A percentile compares a stretch with the other conserved stretches of the same genome.
phyloP scores from a whole-genome alignment of 1,139 yeast genomes.

The Yamadazyma atlantica region DNA sequence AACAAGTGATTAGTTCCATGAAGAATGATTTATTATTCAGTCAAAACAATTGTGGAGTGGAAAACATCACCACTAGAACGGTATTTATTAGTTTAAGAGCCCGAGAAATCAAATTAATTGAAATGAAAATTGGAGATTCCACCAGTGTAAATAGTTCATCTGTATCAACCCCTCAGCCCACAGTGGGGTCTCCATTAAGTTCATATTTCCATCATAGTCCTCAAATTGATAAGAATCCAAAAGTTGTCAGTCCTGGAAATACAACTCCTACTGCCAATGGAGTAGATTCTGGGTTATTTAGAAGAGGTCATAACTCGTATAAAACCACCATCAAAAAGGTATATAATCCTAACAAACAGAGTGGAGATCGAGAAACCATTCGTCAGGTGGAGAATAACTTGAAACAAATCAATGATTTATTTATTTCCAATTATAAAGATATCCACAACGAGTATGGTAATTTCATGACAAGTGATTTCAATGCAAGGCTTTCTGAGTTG shows the following conservation, averaged over 20 bases:
- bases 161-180: slow-evolving; percentile 7
- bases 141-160: slow-evolving; percentile 2
- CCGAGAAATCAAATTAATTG: slow-evolving; percentile 55
- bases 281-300: no score
- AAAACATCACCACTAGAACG: slow-evolving; percentile 34
- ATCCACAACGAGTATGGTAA: slow-evolving; percentile 6
- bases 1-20: slow-evolving; percentile 53
- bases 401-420: slow-evolving; percentile 27
- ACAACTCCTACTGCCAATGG: neutral
- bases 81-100: slow-evolving; percentile 52
- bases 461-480: slow-evolving; percentile 16
- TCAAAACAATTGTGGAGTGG: slow-evolving; percentile 37
- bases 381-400: slow-evolving; percentile 25
- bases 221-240: slow-evolving; percentile 1
- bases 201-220: slow-evolving; percentile 7
- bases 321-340: slow-evolving; percentile 39
- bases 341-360: slow-evolving; percentile 33
- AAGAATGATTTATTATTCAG: slow-evolving; percentile 51
- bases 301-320: slow-evolving; percentile 22
- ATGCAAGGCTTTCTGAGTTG: slow-evolving; percentile 19
- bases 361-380: slow-evolving; percentile 32
- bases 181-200: slow-evolving; percentile 6
- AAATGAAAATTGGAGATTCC: slow-evolving; percentile 29
- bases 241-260: slow-evolving; percentile 3
- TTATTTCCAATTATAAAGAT: slow-evolving; percentile 11